Base-by-base conservation (phyloP, 2,329 filamentous ascomycete genomes). In the Pseudogymnoascus sp. region DNA sequence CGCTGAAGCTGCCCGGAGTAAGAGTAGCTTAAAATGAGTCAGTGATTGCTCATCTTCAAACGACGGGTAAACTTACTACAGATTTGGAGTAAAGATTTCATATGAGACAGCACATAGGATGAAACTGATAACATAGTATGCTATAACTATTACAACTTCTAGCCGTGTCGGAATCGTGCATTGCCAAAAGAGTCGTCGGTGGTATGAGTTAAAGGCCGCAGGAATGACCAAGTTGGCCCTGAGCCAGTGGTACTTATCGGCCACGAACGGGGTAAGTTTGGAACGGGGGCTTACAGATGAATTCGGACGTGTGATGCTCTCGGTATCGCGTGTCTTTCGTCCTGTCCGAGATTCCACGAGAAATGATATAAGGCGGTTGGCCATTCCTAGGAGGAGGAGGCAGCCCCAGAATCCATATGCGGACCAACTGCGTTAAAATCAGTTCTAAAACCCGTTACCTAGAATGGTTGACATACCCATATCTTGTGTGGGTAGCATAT, bases 161-260 rank as follows among this genome's bases (percentile, higher is more conserved):
- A 79, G 67, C 2, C 77, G 69, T 0, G 77, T 75, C 0, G 78
- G 78, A 0, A 80, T 72, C 0, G 78, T 79, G 61, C 74, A 77
- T 73, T 45, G 41, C 41, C 41, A 45, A 23, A 60, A 39, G n/a
- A 58, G 60, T 28, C 42, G 16, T 35, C 58, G 22, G 35, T 61
- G 60, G 19, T 41, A 41, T 4, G 41, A 25, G 23, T 41, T 41
- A 45, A 61, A 52, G 19, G 60, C 19, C 12, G 60, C 30, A 16
- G 60, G 60, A 28, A 61, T 35, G 5, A 61, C 28, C 38, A 61
- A 30, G 16, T 61, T 61, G 19, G 60, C 30, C 41, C 60, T 52
- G 23, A 28, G 16, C 60, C 60, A 61, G 35, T 61, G 41, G 11
- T 55, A 28, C 39, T 36, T 41, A 28, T 36, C 30, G 12, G 23